Evolutionary conservation across 148 eudicot genomes (phyloP).

Genomic region (Agrostemma githago): DNA sequence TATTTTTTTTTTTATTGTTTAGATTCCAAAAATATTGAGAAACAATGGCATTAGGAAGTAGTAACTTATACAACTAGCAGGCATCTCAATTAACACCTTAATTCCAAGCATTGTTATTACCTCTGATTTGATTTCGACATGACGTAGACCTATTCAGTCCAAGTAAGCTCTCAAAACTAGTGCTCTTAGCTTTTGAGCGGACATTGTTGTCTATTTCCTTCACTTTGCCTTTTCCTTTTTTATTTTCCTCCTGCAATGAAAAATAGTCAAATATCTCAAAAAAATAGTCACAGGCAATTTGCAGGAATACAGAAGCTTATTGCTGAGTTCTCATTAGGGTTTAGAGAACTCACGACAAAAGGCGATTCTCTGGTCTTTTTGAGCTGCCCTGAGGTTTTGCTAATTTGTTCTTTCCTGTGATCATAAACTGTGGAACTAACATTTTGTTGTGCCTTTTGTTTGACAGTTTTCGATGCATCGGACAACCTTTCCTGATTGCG

Average conservation of each 20-base stretch:
- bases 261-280: conserved; percentile 1
- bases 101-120: conserved; percentile 23
- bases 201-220: conserved; percentile 19
- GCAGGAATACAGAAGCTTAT: background rate
- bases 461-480: conserved; percentile 19
- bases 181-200: conserved; percentile 11
- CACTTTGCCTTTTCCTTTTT: conserved; percentile 21
- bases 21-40: background rate
- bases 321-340: background rate
- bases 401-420: conserved; percentile 17
- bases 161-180: conserved; percentile 21
- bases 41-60: background rate
- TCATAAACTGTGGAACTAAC: conserved; percentile 17
- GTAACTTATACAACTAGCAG: background rate
- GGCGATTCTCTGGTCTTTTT: conserved; percentile 26
- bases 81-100: background rate
- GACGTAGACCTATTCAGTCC: conserved; percentile 23
- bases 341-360: conserved; percentile 31
- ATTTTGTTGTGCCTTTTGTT: conserved; percentile 27
- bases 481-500: conserved; percentile 23
- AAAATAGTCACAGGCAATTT: background rate
- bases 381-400: conserved; percentile 20
- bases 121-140: conserved; percentile 33
- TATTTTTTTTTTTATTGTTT: background rate
- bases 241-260: conserved; percentile 38